phyloP scores from a whole-genome alignment of 345 rosid species.

The Nasturtium officinale region DNA sequence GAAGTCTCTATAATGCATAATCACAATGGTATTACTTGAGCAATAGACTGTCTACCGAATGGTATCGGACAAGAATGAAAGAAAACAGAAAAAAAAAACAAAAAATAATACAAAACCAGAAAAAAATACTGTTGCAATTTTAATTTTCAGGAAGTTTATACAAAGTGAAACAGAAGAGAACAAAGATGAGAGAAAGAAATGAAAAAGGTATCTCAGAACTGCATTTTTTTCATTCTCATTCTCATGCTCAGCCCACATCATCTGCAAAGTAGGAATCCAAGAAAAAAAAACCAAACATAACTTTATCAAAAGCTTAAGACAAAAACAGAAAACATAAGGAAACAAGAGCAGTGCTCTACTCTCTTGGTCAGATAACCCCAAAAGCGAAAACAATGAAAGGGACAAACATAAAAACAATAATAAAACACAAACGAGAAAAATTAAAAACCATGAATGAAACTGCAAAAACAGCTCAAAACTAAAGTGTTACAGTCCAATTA shows the following conservation, averaged over 20 bases:
- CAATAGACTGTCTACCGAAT: background rate
- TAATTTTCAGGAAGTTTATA: background rate
- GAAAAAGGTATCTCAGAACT: conserved; percentile 33
- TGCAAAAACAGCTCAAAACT: background rate
- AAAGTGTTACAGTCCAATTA: background rate
- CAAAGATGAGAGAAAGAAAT: conserved; percentile 12
- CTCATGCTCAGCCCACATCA: conserved; percentile 57
- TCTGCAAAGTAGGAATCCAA: conserved; percentile 64
- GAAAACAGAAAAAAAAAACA: background rate
- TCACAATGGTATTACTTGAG: conserved; percentile 21
- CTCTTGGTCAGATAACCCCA: conserved; percentile 1
- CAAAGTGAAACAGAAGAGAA: conserved; percentile 26
- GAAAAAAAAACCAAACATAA: conserved; percentile 37
- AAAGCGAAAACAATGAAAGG: conserved; percentile 18
- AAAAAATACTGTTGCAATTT: background rate
- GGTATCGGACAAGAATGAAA: background rate
- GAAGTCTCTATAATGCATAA: background rate
- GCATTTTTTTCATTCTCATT: conserved; percentile 47
- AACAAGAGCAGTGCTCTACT: conserved; percentile 1
- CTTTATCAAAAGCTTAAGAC: conserved; percentile 25
- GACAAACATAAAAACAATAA: conserved; percentile 2
- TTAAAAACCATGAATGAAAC: conserved; percentile 21
- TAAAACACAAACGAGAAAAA: background rate
- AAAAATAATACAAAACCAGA: background rate
- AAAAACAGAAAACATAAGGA: background rate